Evolutionary conservation across 441 rosid species (phyloP), one percentile per base, ranked within the genome.

Genomic region (Daphne laureola): DNA sequence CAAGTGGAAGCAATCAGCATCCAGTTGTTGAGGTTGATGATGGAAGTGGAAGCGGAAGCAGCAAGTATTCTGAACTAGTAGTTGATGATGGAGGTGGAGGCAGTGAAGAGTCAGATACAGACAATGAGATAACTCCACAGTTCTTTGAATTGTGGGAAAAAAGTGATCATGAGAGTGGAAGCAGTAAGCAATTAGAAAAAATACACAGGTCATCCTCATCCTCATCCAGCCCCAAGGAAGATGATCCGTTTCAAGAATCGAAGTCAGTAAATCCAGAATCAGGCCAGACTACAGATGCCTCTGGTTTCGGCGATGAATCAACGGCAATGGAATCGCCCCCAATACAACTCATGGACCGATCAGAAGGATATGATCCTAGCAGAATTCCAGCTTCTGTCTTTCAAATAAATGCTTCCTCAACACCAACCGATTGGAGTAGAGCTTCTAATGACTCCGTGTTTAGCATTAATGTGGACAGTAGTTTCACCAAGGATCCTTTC

Each of bases 391-490:
- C 76, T 12, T 45, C 75, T 2, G 54, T 75, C 14, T 86, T 86
- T 49, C 82, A 68, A 62, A 71, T 62, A 12, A 65, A 46, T 23
- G 58, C 49, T 36, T 58, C 76, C 17, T 5, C 63, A 12, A 49
- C 62, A 7, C 63, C 63, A 12, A 13, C 45, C 54, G 85, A 72
- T 2, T 77, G 94, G 84, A 86, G 97, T 59, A 48, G 51, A 40
- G 69, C 82, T 61, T 92, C 98, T 12, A 86, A 78, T 44, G 98
- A 92, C 0, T 92, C 97, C 3, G 63, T 86, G 58, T 92, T 92
- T 75, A 92, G 98, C 71, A 60, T 92, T 59, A 78, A 76, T 14
- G 48, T 75, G 62, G 75, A 65, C 57, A 61, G 14, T 65, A 77
- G 80, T 57, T 75, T 82, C 56, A 43, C 74, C 13, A 69, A 71